Evolutionary conservation across 2,329 filamentous ascomycete genomes (phyloP), one percentile per base, ranked within the genome.

Genomic region (Sporothrix mexicana): DNA sequence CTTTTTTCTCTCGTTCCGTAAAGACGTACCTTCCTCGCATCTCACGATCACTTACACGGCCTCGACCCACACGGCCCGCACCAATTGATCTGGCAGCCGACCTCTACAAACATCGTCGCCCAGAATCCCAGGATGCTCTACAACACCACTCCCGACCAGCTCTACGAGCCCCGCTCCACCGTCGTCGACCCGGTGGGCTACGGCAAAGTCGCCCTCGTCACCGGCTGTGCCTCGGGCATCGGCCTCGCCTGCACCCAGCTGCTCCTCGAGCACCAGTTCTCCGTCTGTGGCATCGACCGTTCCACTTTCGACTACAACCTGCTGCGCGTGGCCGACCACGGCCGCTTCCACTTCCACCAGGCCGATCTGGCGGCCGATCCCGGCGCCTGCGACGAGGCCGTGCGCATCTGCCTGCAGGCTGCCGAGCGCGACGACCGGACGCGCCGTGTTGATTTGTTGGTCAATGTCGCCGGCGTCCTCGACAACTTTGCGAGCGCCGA

Each of bases 401-500:
- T 82, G 5, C 76, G 77, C 57, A 77, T 80, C 43, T 80, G 79
- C 62, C 74, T 78, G 43, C 75, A 73, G n/a, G 74, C 77, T 20
- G 79, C 76, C 70, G 78, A 78, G 77, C 49, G 72, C 69, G 59
- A 67, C 70, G 70, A 67, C 61, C 41, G 43, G 8, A 61, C 45
- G 8, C 70, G 78, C 8, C 83, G 83, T 71, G 81, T 89, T 9
- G 85, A 88, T 75, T 84, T 86, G 9, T 85, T 87, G 25, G 86
- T 85, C 10, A 89, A 90, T 71, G 82, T 87, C 13, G 88, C 88
- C 5, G 86, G 86, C 66, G 77, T 83, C 59, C 84, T 86, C 73
- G 84, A 84, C 62, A 83, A 82, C 74, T 80, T 84, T 69, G 84
- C 85, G 72, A 82, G 82, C 10, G 83, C 81, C 6, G 79, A 80